A percentile compares a stretch with the other conserved stretches of the same genome.
phyloP scores from a whole-genome alignment of 164 flowering plant species.

The Liriodendron chinense region DNA sequence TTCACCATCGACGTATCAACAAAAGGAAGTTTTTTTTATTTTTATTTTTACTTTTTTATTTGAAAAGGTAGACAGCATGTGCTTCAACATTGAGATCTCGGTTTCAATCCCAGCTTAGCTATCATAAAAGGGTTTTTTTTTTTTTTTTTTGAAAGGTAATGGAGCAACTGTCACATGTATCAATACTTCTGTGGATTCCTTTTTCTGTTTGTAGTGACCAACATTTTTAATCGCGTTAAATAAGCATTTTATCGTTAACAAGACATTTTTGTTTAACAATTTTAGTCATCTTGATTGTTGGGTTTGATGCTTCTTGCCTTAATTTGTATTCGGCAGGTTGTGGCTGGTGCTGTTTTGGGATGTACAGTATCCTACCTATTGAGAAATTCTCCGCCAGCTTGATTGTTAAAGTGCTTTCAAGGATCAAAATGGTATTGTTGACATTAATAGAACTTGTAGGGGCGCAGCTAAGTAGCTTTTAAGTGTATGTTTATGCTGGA shows the following conservation, averaged over 20 bases:
- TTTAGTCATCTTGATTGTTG: neutral
- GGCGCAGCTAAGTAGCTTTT: neutral
- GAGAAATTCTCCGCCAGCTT: slow-evolving; percentile 28
- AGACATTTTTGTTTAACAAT: neutral
- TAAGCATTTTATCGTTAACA: neutral
- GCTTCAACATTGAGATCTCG: too few relatives aligned
- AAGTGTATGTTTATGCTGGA: neutral
- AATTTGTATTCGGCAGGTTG: slow-evolving; percentile 45
- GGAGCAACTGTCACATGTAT: too few relatives aligned
- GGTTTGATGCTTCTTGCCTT: neutral
- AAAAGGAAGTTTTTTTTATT: too few relatives aligned
- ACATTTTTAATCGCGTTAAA: neutral
- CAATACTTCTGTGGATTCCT: too few relatives aligned
- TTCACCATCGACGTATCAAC: too few relatives aligned
- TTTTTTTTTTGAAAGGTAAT: too few relatives aligned
- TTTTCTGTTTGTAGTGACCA: too few relatives aligned
- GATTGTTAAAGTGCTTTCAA: slow-evolving; percentile 11
- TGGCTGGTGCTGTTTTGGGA: slow-evolving; percentile 73
- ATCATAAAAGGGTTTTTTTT: too few relatives aligned
- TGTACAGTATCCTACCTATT: slow-evolving; percentile 50
- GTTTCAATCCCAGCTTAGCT: too few relatives aligned
- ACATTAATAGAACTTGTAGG: neutral
- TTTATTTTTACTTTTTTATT: too few relatives aligned
- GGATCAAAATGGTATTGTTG: neutral
- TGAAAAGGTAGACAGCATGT: too few relatives aligned